phyloP scores from a whole-genome alignment of 768 basidiomycete genomes.

The Boletus fagicola region DNA sequence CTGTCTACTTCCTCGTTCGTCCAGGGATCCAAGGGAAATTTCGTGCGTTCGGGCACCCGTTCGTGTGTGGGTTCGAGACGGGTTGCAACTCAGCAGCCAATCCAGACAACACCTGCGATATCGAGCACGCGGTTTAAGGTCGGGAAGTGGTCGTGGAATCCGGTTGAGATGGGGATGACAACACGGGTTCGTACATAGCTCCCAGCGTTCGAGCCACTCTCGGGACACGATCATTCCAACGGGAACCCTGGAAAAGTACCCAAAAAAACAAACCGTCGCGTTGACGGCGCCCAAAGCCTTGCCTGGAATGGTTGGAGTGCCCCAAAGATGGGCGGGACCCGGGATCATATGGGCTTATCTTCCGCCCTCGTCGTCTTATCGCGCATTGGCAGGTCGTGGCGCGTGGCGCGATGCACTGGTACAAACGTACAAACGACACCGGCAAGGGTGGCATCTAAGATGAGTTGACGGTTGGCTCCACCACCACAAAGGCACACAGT shows the following conservation, averaged over 20 bases:
- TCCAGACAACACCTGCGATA: not conserved
- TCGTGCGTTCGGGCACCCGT: not conserved
- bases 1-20: not conserved
- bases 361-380: conserved; percentile 2
- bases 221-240: too few relatives aligned
- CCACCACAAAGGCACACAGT: not conserved
- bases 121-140: conserved; percentile 10
- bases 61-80: conserved; percentile 2
- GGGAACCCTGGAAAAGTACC: not conserved
- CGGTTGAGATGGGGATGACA: not conserved
- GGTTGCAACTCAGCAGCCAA: not conserved
- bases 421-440: not conserved
- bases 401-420: not conserved
- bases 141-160: not conserved
- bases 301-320: not conserved
- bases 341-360: conserved; percentile 6
- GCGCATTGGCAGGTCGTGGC: not conserved
- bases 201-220: not conserved
- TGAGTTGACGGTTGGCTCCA: not conserved
- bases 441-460: not conserved
- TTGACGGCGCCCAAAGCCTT: not conserved
- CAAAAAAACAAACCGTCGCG: not conserved
- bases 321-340: not conserved
- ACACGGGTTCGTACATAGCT: not conserved
- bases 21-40: not conserved